Percentiles rank a stretch among this genome's conserved stretches.
Conservation (phyloP, 2,329 filamentous ascomycete species). For the Colletotrichum eremochloae region DNA sequence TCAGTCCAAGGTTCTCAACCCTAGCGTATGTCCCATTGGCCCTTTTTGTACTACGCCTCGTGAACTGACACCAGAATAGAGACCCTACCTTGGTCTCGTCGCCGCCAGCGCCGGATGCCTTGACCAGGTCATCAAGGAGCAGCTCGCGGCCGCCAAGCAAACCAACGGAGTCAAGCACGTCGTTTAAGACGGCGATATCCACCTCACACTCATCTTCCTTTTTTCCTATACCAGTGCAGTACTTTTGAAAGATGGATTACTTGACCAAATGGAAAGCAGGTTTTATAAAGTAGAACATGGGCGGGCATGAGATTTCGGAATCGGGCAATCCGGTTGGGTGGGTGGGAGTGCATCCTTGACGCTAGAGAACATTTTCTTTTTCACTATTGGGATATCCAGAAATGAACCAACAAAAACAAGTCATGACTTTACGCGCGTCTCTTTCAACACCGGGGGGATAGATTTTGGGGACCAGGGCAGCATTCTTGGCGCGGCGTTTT, state of each 20-base stretch:
- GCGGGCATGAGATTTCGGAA: conserved; percentile 9
- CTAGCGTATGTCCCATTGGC: conserved; percentile 64
- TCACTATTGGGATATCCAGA: conserved; percentile 10
- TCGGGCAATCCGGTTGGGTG: not conserved
- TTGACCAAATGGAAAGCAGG: not conserved
- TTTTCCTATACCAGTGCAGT: conserved; percentile 11
- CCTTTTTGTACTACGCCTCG: conserved; percentile 68
- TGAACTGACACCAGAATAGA: conserved; percentile 40
- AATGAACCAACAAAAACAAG: conserved; percentile 24
- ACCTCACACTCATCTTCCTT: not conserved
- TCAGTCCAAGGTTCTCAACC: conserved; percentile 78
- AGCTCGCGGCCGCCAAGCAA: conserved; percentile 39
- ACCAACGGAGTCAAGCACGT: conserved; percentile 39
- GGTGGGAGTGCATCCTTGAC: not conserved
- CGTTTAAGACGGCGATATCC: conserved; percentile 16
- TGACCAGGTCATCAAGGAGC: conserved; percentile 54
- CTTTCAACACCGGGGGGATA: not conserved
- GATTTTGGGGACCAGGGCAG: conserved; percentile 2
- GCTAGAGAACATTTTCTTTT: not conserved
- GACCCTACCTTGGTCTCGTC: conserved; percentile 85
- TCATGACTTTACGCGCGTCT: conserved; percentile 12
- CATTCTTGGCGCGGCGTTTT: conserved; percentile 20
- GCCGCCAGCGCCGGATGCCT: conserved; percentile 81
- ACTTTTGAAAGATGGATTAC: conserved; percentile 17
- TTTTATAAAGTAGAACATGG: conserved; percentile 23